Percentiles rank a stretch among this genome's conserved stretches.
Conservation (phyloP, 1,284 basidiomycete species). For the Sporisorium sorghi region DNA sequence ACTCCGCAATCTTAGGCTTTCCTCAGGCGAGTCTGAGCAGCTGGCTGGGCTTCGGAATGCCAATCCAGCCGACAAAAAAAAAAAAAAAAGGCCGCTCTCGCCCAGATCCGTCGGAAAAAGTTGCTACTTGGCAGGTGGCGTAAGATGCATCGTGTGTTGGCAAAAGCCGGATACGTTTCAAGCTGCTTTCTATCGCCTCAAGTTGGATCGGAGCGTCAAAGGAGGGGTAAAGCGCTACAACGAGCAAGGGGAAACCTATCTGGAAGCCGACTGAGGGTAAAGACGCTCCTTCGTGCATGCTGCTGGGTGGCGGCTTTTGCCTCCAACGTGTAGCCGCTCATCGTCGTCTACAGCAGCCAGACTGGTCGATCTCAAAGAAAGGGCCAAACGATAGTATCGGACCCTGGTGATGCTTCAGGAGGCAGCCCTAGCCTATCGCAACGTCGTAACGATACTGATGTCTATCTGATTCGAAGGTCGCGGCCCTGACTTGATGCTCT, state of each 20-base stretch:
- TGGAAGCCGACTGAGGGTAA: no score
- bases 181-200: no score
- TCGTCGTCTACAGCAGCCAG: no score
- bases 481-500: not conserved
- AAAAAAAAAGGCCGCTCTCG: not conserved
- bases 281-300: no score
- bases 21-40: not conserved
- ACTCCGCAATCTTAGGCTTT: slow-evolving; percentile 10
- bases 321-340: no score
- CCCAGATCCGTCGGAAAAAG: not conserved
- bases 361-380: no score
- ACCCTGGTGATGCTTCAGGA: no score
- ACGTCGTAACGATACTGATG: no score
- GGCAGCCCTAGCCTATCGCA: no score
- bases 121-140: no score
- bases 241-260: not conserved
- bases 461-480: not conserved
- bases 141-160: no score
- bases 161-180: not conserved
- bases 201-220: not conserved
- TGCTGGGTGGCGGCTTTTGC: not conserved
- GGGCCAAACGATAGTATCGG: no score
- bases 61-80: not conserved
- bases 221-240: not conserved
- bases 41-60: not conserved